These are phyloP conservation scores for Auriscalpium orientale DNA, from an alignment of 768 basidiomycete genomes.

Conservation along the genomic window DNA sequence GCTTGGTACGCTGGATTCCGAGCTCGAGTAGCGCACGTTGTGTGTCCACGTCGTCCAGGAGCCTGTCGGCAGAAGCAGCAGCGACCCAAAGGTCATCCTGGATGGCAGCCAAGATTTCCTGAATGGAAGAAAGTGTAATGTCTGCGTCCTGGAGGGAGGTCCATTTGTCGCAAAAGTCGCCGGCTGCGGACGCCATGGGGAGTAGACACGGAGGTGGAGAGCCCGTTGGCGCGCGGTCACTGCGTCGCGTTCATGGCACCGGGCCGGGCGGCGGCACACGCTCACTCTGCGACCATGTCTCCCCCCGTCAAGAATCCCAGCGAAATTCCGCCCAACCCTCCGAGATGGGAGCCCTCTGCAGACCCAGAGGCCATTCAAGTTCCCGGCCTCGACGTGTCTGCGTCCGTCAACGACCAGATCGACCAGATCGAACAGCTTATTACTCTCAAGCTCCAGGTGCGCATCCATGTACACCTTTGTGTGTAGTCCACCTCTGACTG, in stretches of 20 bases:
- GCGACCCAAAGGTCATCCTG: slow-evolving; percentile 71
- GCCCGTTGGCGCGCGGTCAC: background rate
- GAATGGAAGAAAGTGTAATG: slow-evolving; percentile 44
- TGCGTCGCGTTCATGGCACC: no score
- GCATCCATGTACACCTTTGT: background rate
- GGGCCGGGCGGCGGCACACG: no score
- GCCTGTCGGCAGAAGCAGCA: slow-evolving; percentile 64
- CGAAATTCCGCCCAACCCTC: slow-evolving; percentile 51
- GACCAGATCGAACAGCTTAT: slow-evolving; percentile 96
- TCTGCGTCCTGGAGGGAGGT: slow-evolving; percentile 44
- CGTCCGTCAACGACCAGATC: slow-evolving; percentile 72
- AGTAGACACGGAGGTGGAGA: background rate
- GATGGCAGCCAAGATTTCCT: slow-evolving; percentile 39
- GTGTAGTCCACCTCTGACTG: background rate
- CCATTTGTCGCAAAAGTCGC: slow-evolving; percentile 42
- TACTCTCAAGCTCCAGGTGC: slow-evolving; percentile 82
- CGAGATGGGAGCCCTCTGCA: slow-evolving; percentile 58
- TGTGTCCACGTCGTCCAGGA: slow-evolving; percentile 46
- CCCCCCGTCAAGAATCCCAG: slow-evolving; percentile 17
- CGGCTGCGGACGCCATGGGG: slow-evolving; percentile 5
- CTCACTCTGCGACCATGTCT: no score
- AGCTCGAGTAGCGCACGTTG: slow-evolving; percentile 54
- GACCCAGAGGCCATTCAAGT: slow-evolving; percentile 60
- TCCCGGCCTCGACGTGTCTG: slow-evolving; percentile 64
- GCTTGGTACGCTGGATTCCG: slow-evolving; percentile 53